A percentile compares a stretch with the other conserved stretches of the same genome.
These are phyloP conservation scores for Batkoa obscura DNA, from an alignment of 371 early-diverging fungal genomes.

Conservation along the genomic window DNA sequence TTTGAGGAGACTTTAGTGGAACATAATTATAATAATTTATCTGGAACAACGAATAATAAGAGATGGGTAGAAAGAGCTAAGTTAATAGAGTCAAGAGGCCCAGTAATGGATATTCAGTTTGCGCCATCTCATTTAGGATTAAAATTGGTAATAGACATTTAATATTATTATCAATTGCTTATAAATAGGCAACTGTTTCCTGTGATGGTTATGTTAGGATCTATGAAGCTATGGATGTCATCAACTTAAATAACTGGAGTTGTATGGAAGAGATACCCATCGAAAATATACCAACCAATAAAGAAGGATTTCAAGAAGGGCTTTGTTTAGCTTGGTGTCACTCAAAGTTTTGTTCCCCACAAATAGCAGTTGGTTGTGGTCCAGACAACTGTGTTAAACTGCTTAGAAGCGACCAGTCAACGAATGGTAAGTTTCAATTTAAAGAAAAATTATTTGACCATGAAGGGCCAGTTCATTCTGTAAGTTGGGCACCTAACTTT, in stretches of 20 bases:
- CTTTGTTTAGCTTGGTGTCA: conserved; percentile 82
- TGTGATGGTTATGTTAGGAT: conserved; percentile 77
- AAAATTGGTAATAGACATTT: conserved; percentile 28
- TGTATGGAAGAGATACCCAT: conserved; percentile 39
- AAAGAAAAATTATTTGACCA: conserved; percentile 44
- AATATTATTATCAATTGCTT: no score
- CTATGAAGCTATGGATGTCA: conserved; percentile 73
- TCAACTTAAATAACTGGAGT: conserved; percentile 63
- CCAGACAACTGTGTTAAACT: conserved; percentile 58
- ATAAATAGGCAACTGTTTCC: conserved; percentile 47
- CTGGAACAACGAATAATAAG: background rate
- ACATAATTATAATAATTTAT: background rate
- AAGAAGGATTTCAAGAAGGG: conserved; percentile 12
- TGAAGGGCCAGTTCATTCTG: conserved; percentile 47
- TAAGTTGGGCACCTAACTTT: conserved; percentile 78
- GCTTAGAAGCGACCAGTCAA: conserved; percentile 33
- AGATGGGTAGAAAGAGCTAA: conserved; percentile 45
- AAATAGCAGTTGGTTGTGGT: conserved; percentile 79
- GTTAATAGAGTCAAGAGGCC: conserved; percentile 46
- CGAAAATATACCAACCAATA: no score
- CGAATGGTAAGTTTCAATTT: conserved; percentile 32
- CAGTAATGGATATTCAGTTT: conserved; percentile 76
- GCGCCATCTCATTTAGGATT: conserved; percentile 59
- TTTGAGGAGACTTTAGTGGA: conserved; percentile 48
- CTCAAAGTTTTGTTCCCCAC: conserved; percentile 46